Conservation (phyloP, 257 asterid species). For the Solanum gandarillasii region DNA sequence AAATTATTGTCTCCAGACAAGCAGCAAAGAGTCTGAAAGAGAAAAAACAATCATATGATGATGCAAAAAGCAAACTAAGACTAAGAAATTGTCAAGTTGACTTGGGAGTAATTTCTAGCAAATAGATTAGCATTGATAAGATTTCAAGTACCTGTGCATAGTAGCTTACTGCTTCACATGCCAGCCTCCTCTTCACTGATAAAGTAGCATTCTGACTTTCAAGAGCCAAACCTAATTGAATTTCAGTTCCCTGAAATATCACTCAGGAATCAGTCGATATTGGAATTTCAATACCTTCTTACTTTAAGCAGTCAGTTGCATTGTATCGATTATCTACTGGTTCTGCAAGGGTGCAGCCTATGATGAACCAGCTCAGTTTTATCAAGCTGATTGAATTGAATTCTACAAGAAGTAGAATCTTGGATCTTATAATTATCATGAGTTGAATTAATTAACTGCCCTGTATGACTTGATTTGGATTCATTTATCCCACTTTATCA, state of each 20-base stretch:
- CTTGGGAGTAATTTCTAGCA: not conserved
- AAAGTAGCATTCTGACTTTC: conserved; percentile 70
- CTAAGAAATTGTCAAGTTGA: not conserved
- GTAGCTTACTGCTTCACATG: conserved; percentile 67
- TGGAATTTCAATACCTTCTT: not conserved
- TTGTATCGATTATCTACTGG: not conserved
- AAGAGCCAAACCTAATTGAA: conserved; percentile 73
- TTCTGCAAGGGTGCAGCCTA: not conserved
- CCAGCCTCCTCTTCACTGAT: conserved; percentile 84
- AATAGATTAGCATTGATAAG: not conserved
- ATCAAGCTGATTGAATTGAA: not conserved
- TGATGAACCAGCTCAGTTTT: not conserved
- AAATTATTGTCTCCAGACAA: conserved; percentile 21
- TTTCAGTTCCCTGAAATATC: conserved; percentile 60
- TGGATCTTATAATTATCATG: not conserved
- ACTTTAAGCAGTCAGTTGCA: not conserved
- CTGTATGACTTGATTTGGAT: not conserved
- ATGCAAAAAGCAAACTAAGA: not conserved
- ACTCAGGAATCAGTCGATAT: not conserved
- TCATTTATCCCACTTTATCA: not conserved
- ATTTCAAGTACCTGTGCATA: conserved; percentile 37
- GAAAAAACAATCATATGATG: not conserved
- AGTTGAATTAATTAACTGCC: not conserved
- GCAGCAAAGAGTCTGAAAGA: conserved; percentile 49
- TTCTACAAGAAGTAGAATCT: not conserved